Percentiles rank a stretch among this genome's conserved stretches.
Evolutionary conservation across 257 asterid species (phyloP).

Genomic region (Plantago major): DNA sequence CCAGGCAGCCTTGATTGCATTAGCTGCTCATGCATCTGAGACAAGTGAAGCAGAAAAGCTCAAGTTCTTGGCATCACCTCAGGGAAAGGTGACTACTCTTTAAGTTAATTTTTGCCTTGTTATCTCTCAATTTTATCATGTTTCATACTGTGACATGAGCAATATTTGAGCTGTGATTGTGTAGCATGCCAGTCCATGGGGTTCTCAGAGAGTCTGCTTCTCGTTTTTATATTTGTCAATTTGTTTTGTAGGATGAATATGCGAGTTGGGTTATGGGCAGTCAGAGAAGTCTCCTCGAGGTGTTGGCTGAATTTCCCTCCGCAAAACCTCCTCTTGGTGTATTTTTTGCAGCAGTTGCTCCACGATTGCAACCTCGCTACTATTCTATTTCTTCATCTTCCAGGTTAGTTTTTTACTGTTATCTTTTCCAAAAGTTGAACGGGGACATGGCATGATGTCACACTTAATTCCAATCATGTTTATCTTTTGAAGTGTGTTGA

Average conservation of each 20-base stretch:
- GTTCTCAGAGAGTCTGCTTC: not conserved
- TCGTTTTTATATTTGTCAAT: not conserved
- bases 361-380: constrained; percentile 70
- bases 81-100: constrained; percentile 57
- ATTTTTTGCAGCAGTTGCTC: constrained; percentile 73
- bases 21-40: constrained; percentile 70
- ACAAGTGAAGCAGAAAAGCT: constrained; percentile 62
- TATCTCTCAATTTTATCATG: constrained; percentile 10
- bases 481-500: constrained; percentile 6
- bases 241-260: constrained; percentile 59
- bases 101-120: not conserved
- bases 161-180: not conserved
- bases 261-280: constrained; percentile 58
- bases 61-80: constrained; percentile 62
- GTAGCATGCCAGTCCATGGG: not conserved
- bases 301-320: constrained; percentile 78
- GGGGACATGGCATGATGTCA: constrained; percentile 13
- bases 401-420: constrained; percentile 34
- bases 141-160: not conserved
- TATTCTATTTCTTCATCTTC: constrained; percentile 84
- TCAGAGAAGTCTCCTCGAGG: constrained; percentile 82
- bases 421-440: not conserved
- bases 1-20: constrained; percentile 71
- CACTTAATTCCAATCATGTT: not conserved
- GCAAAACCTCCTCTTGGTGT: constrained; percentile 84